Base-by-base conservation (phyloP, 495 filamentous ascomycete genomes). In the Neurospora tetraspora region DNA sequence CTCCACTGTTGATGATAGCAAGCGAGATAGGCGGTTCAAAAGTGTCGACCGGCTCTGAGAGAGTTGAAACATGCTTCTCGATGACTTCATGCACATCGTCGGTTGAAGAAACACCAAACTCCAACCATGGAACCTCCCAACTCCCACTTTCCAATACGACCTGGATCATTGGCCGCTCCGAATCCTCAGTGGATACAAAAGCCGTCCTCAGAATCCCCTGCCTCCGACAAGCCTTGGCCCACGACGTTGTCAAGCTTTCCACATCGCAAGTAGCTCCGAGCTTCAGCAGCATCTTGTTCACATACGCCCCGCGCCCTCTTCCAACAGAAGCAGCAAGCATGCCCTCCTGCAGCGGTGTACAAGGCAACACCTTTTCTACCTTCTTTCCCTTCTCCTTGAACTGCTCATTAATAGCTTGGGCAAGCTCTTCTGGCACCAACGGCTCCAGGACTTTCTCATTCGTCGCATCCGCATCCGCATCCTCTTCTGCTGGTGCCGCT, bases 331-430 rank as follows among this genome's bases (percentile, higher is more conserved):
- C 82, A 16, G 86, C 88, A 9, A 96, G 83, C 91, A 95, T 96
- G 10, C 89, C 90, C 80, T 94, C 91, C 76, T 96, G 93, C 2
- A 96, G 79, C 3, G 93, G 91, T 4, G 93, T 94, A 75, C 93
- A 96, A 31, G 93, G 93, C 16, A 93, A 81, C 36, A 96, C 84
- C 34, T 78, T 80, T 59, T 87, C 75, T 7, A 92, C 82, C 0
- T 72, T 70, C 16, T 78, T 77, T 4, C 83, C 83, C 8, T 74
- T 47, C 3, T 76, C 36, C 4, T 71, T 40, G 69, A 88, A 83
- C 8, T 76, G 77, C 5, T 77, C 68, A 1, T 53, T 73, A 6
- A 87, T 78, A 3, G 74, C 71, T 1, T 81, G 72, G 0, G 81
- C 36, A 10, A 88, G 77, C 4, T 77, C 71, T 12, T 77, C 53